phyloP scores from a whole-genome alignment of 257 asterid species.

The Nicotiana knightiana region DNA sequence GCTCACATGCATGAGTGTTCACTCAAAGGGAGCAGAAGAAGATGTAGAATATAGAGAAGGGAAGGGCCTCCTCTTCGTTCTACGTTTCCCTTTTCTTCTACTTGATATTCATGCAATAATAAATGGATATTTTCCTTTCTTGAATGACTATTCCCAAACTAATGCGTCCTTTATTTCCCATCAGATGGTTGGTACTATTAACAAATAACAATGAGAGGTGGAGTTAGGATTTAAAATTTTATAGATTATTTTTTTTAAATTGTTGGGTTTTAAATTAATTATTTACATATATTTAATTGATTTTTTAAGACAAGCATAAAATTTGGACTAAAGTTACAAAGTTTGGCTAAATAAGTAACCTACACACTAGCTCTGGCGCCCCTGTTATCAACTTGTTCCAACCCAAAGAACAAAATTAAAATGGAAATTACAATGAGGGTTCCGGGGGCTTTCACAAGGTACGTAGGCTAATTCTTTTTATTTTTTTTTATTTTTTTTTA shows the following conservation, averaged over 20 bases:
- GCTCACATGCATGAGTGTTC: neutral
- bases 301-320: too few relatives aligned
- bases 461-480: too few relatives aligned
- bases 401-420: neutral
- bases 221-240: too few relatives aligned
- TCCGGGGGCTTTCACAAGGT: neutral
- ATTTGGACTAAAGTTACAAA: too few relatives aligned
- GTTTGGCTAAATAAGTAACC: too few relatives aligned
- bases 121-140: neutral
- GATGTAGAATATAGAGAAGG: neutral
- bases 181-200: neutral
- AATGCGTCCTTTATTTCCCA: neutral
- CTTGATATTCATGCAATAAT: neutral
- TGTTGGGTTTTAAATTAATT: too few relatives aligned
- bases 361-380: too few relatives aligned
- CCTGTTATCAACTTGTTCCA: too few relatives aligned
- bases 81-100: neutral
- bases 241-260: too few relatives aligned
- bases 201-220: too few relatives aligned
- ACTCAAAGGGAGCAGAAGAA: neutral
- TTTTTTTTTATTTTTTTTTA: too few relatives aligned
- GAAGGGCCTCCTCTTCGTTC: neutral
- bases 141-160: neutral
- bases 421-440: neutral
- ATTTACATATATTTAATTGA: too few relatives aligned